Conservation (phyloP, 164 flowering plant species). For the Pachysandra terminalis region DNA sequence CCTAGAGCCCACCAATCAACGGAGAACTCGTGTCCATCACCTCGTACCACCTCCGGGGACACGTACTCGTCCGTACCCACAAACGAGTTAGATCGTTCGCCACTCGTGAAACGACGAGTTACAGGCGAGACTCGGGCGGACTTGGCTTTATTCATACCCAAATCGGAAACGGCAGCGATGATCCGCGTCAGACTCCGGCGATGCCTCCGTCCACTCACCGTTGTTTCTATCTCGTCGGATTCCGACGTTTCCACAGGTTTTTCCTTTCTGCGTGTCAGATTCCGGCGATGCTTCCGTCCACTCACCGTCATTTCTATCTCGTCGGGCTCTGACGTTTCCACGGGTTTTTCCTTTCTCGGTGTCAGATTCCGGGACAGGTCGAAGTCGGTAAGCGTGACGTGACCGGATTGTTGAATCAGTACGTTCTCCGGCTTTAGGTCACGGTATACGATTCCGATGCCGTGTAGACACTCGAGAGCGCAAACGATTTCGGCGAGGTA, state of each 20-base stretch:
- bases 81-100: constrained; percentile 2
- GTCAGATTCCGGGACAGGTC: constrained; percentile 50
- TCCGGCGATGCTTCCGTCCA: constrained; percentile 15
- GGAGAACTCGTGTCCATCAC: constrained; percentile 70
- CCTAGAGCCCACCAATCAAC: constrained; percentile 83
- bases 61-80: constrained; percentile 87
- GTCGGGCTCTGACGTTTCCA: constrained; percentile 4
- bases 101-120: constrained; percentile 12
- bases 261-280: constrained; percentile 13
- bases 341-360: constrained; percentile 9
- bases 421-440: constrained; percentile 71
- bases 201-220: constrained; percentile 3
- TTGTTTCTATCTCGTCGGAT: neutral
- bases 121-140: constrained; percentile 65
- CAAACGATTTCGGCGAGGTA: constrained; percentile 55
- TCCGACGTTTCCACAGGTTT: constrained; percentile 7
- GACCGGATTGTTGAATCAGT: constrained; percentile 57
- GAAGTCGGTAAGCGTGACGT: constrained; percentile 70
- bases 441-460: constrained; percentile 51
- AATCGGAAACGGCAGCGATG: constrained; percentile 42
- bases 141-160: constrained; percentile 36
- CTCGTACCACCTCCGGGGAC: constrained; percentile 57
- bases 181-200: constrained; percentile 24
- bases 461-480: constrained; percentile 57
- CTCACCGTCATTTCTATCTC: neutral